Evolutionary conservation across 345 rosid species (phyloP).

Genomic region (Arabidopsis arenosa): DNA sequence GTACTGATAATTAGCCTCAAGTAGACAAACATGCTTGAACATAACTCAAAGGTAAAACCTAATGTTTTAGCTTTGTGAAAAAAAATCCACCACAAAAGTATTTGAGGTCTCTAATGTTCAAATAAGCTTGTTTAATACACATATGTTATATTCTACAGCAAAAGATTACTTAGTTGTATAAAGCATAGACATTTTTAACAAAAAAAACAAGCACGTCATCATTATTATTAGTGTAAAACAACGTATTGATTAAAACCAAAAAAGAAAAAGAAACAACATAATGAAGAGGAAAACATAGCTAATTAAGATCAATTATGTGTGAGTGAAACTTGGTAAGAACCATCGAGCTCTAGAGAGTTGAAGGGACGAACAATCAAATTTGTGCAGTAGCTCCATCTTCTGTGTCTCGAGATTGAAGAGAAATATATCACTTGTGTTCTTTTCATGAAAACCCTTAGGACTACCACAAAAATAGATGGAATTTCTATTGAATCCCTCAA

Average conservation of each 20-base stretch:
- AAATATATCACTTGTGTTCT: not conserved
- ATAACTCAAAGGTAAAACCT: too few species aligned
- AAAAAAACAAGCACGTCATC: not conserved
- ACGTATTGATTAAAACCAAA: not conserved
- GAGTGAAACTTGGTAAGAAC: not conserved
- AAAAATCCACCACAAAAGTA: too few species aligned
- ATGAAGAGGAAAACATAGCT: not conserved
- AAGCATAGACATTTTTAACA: too few species aligned
- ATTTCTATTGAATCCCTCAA: not conserved
- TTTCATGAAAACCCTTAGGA: too few species aligned
- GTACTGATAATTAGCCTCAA: too few species aligned
- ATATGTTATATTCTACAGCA: too few species aligned
- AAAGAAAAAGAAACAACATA: not conserved
- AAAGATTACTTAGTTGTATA: too few species aligned
- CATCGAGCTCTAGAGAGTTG: slow-evolving; percentile 5
- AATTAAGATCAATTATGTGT: not conserved
- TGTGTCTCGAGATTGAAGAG: not conserved
- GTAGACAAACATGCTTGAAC: too few species aligned
- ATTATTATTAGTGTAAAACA: not conserved
- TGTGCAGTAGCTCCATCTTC: not conserved
- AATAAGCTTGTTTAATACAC: too few species aligned
- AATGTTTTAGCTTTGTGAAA: too few species aligned
- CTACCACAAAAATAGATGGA: not conserved
- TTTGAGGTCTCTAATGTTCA: too few species aligned
- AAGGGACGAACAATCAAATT: not conserved